Percentiles rank a stretch among this genome's conserved stretches.
Evolutionary conservation across 768 basidiomycete genomes (phyloP).

Genomic region (Boletus sensibilis): DNA sequence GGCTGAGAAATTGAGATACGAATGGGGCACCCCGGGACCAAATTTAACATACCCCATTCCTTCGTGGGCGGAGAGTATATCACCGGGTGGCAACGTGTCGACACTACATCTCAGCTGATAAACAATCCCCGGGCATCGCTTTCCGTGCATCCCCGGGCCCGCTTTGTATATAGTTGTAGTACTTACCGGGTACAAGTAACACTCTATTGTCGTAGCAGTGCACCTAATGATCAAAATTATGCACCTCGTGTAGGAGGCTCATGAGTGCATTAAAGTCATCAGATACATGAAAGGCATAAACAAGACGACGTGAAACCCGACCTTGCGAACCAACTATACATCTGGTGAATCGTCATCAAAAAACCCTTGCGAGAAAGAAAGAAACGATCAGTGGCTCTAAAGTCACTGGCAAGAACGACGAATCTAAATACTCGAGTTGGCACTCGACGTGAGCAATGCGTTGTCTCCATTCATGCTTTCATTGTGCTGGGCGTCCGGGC

Average conservation of each 20-base stretch:
- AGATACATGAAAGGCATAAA: slow-evolving; percentile 11
- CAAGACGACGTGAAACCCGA: neutral
- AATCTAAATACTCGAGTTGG: slow-evolving; percentile 13
- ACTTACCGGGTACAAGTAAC: neutral
- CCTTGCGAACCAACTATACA: neutral
- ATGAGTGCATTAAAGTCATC: slow-evolving; percentile 9
- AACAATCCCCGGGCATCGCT: neutral
- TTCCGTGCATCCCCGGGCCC: neutral
- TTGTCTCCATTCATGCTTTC: slow-evolving; percentile 3
- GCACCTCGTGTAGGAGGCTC: neutral
- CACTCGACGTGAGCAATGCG: slow-evolving; percentile 14
- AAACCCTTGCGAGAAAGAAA: neutral
- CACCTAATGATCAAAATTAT: neutral
- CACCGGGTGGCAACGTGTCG: too few relatives aligned
- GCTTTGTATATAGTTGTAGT: neutral
- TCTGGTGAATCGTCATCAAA: neutral
- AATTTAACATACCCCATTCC: too few relatives aligned
- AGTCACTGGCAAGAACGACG: neutral
- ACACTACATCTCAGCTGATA: too few relatives aligned
- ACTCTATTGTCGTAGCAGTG: neutral
- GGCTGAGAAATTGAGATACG: neutral
- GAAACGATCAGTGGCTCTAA: neutral
- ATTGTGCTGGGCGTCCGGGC: neutral
- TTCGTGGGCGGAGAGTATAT: too few relatives aligned
- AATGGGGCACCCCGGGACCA: too few relatives aligned